Evolutionary conservation across 306 rosid species (phyloP).

Genomic region (Quercus aquifolioides): DNA sequence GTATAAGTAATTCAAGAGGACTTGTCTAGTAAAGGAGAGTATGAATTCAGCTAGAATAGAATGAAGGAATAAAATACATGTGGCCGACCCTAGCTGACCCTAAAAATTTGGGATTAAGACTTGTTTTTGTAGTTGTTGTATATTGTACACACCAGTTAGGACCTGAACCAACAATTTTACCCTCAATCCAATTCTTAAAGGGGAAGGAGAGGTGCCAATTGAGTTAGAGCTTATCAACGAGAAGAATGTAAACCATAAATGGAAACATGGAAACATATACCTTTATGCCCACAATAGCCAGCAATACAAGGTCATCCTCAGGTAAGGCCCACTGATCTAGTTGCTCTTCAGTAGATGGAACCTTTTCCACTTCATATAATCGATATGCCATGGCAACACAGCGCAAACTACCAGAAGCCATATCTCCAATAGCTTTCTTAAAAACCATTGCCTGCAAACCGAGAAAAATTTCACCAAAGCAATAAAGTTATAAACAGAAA

Average conservation of each 20-base stretch:
- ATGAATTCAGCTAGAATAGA: no score
- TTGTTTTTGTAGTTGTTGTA: no score
- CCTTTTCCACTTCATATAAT: slow-evolving; percentile 39
- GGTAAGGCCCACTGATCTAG: slow-evolving; percentile 73
- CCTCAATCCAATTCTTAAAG: background rate
- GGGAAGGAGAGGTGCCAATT: background rate
- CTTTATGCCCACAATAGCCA: slow-evolving; percentile 92
- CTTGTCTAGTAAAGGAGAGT: no score
- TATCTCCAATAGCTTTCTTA: slow-evolving; percentile 62
- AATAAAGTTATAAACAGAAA: background rate
- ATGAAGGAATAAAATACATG: no score
- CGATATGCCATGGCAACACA: slow-evolving; percentile 86
- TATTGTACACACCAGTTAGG: background rate
- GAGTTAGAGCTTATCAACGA: background rate
- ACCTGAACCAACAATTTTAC: background rate
- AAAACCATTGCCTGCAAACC: slow-evolving; percentile 47
- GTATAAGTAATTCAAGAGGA: no score
- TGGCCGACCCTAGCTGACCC: no score
- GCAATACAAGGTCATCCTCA: slow-evolving; percentile 70
- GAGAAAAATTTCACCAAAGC: slow-evolving; percentile 4
- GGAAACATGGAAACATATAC: slow-evolving; percentile 26
- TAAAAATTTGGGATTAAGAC: no score
- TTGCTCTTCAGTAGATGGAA: slow-evolving; percentile 67
- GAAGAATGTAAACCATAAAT: background rate
- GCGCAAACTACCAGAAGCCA: slow-evolving; percentile 74